Percentiles rank a stretch among this genome's conserved stretches.
phyloP scores from a whole-genome alignment of 225 moss, liverwort and hornwort species.

The Sphagnum tenellum region DNA sequence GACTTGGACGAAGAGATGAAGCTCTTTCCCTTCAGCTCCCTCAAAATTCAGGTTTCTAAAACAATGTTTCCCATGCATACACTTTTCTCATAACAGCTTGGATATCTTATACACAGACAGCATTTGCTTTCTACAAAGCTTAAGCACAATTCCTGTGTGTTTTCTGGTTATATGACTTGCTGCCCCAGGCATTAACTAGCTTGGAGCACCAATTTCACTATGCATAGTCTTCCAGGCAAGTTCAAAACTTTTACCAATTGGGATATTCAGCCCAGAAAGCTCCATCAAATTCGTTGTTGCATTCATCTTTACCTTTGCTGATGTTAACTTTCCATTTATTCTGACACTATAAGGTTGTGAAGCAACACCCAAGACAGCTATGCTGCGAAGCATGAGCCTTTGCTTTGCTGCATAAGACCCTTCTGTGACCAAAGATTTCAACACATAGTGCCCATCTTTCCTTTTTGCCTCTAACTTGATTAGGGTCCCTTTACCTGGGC shows the following conservation, averaged over 20 bases:
- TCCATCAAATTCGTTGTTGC: slow-evolving; percentile 5
- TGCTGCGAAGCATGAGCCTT: slow-evolving; percentile 28
- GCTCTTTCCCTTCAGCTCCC: too few species aligned
- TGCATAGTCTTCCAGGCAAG: slow-evolving; percentile 16
- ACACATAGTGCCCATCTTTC: slow-evolving; percentile 10
- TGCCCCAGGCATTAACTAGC: background rate
- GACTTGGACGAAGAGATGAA: too few species aligned
- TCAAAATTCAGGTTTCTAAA: too few species aligned
- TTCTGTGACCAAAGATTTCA: slow-evolving; percentile 28
- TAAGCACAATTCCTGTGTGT: background rate
- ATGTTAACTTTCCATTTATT: slow-evolving; percentile 12
- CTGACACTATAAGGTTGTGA: slow-evolving; percentile 10
- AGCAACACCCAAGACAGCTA: slow-evolving; percentile 23
- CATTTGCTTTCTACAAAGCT: background rate
- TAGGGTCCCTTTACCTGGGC: slow-evolving; percentile 32
- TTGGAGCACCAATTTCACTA: background rate
- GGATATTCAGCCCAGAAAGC: slow-evolving; percentile 26
- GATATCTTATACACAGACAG: background rate
- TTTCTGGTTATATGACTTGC: background rate
- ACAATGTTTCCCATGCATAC: too few species aligned
- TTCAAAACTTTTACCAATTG: slow-evolving; percentile 26
- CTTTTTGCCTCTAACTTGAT: slow-evolving; percentile 30
- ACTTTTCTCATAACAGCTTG: too few species aligned
- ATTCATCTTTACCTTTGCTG: slow-evolving; percentile 13
- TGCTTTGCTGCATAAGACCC: slow-evolving; percentile 41